These are phyloP conservation scores for Sporothrix brasiliensis DNA, from an alignment of 2,329 filamentous ascomycete species.

Conservation along the genomic window DNA sequence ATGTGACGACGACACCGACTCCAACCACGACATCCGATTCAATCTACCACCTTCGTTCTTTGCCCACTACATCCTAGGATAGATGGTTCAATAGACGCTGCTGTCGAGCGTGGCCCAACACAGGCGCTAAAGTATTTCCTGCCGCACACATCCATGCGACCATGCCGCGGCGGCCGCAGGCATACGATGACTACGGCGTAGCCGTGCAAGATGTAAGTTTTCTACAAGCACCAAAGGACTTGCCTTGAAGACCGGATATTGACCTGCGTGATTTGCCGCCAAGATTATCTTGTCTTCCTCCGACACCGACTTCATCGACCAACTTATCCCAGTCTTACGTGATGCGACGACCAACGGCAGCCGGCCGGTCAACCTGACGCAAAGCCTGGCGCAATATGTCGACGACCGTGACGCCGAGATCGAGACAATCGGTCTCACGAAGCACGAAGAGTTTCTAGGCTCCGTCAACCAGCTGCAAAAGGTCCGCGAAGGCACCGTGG, in stretches of 20 bases:
- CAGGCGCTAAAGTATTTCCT: constrained; percentile 8
- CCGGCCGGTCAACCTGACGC: constrained; percentile 71
- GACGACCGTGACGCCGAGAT: constrained; percentile 88
- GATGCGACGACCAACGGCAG: constrained; percentile 79
- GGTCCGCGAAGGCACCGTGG: constrained; percentile 87
- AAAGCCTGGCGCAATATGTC: constrained; percentile 79
- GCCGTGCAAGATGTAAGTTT: constrained; percentile 38
- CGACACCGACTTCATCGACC: constrained; percentile 92
- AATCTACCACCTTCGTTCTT: too few species aligned
- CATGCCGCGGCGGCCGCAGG: constrained; percentile 38
- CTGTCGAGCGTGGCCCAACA: constrained; percentile 17
- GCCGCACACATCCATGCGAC: constrained; percentile 13
- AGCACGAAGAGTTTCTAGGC: constrained; percentile 93
- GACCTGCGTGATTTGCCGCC: background rate
- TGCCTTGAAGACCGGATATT: background rate
- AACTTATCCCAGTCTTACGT: constrained; percentile 90
- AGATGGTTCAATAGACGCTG: background rate
- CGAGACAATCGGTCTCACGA: constrained; percentile 89
- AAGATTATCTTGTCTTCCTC: constrained; percentile 92
- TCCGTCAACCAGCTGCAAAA: constrained; percentile 93
- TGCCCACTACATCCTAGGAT: background rate
- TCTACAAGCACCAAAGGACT: background rate
- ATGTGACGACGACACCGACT: background rate
- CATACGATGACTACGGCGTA: constrained; percentile 41
- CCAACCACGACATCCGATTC: background rate